Evolutionary conservation across 2,329 filamentous ascomycete genomes (phyloP).

Genomic region (Verticillium isaacii): DNA sequence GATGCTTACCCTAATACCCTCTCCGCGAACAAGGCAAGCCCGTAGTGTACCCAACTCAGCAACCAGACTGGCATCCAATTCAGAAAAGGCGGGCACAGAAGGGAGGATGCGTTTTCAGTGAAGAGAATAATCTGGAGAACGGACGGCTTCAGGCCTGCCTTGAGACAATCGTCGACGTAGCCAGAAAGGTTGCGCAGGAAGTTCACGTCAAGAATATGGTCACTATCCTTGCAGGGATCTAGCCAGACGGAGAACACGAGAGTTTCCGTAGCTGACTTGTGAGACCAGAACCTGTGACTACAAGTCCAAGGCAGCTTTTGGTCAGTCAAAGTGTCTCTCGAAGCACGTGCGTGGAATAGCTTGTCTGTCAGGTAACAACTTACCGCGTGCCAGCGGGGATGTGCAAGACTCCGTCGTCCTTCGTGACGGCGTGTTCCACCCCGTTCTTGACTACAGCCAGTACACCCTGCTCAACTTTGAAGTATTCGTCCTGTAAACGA

Average conservation of each 20-base stretch:
- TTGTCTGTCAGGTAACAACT: not conserved
- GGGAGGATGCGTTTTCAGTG: conserved; percentile 7
- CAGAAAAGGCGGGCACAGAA: conserved; percentile 10
- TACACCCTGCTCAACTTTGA: conserved; percentile 13
- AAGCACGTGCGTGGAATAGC: not conserved
- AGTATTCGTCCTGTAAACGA: conserved; percentile 12
- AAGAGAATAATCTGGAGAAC: conserved; percentile 13
- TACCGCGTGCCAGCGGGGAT: conserved; percentile 10
- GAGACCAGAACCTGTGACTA: conserved; percentile 15
- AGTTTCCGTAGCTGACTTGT: conserved; percentile 8
- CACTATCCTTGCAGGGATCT: conserved; percentile 6
- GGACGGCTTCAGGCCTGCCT: conserved; percentile 7
- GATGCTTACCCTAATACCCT: not conserved
- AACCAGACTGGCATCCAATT: conserved; percentile 13
- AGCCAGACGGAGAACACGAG: conserved; percentile 13
- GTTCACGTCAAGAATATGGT: conserved; percentile 10
- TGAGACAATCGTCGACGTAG: conserved; percentile 12
- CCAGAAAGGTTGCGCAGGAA: conserved; percentile 12
- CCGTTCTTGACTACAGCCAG: conserved; percentile 8
- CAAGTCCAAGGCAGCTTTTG: not conserved
- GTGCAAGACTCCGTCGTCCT: conserved; percentile 9
- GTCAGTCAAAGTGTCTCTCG: not conserved
- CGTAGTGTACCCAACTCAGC: conserved; percentile 6
- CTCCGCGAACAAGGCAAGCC: not conserved
- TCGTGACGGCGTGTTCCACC: conserved; percentile 5